Conservation (phyloP, 768 basidiomycete species). For the Thelephora aurantiotincta region DNA sequence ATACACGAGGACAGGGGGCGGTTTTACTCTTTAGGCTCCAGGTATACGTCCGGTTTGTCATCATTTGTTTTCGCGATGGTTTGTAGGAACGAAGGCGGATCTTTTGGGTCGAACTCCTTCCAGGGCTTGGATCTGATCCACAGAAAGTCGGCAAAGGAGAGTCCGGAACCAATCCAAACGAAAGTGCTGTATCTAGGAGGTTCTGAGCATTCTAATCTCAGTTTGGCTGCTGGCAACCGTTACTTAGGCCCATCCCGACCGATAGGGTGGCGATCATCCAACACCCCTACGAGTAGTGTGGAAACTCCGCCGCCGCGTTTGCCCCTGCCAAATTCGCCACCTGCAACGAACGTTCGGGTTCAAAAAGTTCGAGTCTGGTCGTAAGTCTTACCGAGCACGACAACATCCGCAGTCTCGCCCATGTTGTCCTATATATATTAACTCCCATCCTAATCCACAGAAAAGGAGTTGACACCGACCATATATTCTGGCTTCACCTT, state of each 20-base stretch:
- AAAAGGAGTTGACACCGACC: slow-evolving; percentile 25
- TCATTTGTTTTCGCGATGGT: slow-evolving; percentile 48
- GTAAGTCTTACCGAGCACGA: slow-evolving; percentile 62
- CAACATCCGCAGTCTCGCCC: slow-evolving; percentile 84
- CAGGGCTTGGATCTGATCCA: slow-evolving; percentile 76
- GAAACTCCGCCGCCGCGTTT: slow-evolving; percentile 82
- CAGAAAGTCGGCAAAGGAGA: slow-evolving; percentile 75
- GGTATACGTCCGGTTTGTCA: slow-evolving; percentile 83
- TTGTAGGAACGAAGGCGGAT: slow-evolving; percentile 55
- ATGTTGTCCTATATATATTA: slow-evolving; percentile 52
- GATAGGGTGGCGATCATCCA: slow-evolving; percentile 50
- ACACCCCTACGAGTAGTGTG: slow-evolving; percentile 77
- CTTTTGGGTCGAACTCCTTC: slow-evolving; percentile 65
- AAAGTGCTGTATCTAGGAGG: slow-evolving; percentile 65
- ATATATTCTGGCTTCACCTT: slow-evolving; percentile 82
- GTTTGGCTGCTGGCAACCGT: slow-evolving; percentile 5
- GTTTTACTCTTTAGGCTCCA: slow-evolving; percentile 76
- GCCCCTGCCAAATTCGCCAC: slow-evolving; percentile 80
- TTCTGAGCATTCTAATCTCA: neutral
- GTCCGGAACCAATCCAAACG: slow-evolving; percentile 80
- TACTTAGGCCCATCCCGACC: slow-evolving; percentile 57
- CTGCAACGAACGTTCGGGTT: slow-evolving; percentile 22
- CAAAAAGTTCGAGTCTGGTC: neutral
- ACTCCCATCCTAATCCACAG: neutral
- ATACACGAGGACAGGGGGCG: neutral